Evolutionary conservation across 2,329 filamentous ascomycete genomes (phyloP).

Genomic region (Hymenoscyphus fraxineus): DNA sequence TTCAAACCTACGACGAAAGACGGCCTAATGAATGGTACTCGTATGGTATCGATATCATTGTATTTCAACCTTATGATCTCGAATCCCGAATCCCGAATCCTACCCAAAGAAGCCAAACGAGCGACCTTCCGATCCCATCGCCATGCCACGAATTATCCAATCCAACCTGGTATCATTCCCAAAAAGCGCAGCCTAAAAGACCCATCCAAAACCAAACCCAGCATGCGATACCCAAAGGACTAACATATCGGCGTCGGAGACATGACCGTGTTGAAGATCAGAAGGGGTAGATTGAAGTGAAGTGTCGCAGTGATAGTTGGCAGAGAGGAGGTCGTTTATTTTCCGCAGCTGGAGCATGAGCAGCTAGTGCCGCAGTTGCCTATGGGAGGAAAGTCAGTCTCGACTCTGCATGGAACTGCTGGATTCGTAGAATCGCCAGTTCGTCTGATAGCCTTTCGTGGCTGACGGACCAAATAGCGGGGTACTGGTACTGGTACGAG

Average conservation of each 20-base stretch:
- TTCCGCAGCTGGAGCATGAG: conserved; percentile 38
- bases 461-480: background rate
- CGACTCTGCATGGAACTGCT: background rate
- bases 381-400: conserved; percentile 8
- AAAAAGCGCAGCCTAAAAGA: conserved; percentile 2
- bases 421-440: background rate
- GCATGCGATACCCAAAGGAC: conserved; percentile 9
- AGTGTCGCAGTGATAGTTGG: conserved; percentile 10
- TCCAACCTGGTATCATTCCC: conserved; percentile 8
- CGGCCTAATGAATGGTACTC: background rate
- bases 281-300: conserved; percentile 4
- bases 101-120: background rate
- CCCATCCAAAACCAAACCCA: conserved; percentile 7
- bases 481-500: background rate
- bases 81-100: background rate
- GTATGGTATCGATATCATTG: conserved; percentile 1
- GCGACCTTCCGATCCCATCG: conserved; percentile 3
- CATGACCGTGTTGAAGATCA: conserved; percentile 6
- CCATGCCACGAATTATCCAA: background rate
- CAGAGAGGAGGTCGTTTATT: conserved; percentile 30
- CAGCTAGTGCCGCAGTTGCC: conserved; percentile 33
- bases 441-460: background rate
- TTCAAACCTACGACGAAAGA: background rate
- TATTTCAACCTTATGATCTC: background rate
- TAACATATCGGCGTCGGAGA: conserved; percentile 6